Evolutionary conservation across 352 stramenopile genomes (phyloP), one percentile per base, ranked within the genome.

Genomic region (Thalassiosira sp.): DNA sequence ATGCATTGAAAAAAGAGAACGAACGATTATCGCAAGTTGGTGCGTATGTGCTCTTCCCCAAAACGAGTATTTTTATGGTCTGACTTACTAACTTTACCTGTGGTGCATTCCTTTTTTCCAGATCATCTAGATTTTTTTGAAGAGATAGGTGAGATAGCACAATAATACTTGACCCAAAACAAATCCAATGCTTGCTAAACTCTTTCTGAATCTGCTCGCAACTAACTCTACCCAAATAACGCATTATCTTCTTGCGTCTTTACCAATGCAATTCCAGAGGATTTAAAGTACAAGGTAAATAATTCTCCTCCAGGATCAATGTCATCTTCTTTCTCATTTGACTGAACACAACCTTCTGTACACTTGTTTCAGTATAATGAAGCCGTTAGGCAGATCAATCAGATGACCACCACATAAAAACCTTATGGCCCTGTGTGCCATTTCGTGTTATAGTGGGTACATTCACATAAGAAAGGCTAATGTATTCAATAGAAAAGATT

Each of bases 111-210:
- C 15, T 16, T 57, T 2, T 58, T 18, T 40, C 18, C 27, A 70
- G 70, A 79, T 62, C 62, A 73, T 45, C 62, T 84, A 27, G 60
- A 77, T 45, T 78, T 84, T 16, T 80, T 84, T 62, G 76, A 84
- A 40, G 70, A 80, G 52, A 73, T 84, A 31, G 70, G 72, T 62
- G 33, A 53, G 48, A 43, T 25, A 15, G 13, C 18, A 27, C 24
- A 18, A 42, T 24, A 24, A 20, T 2, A n/a, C 22, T 33, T 13
- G 22, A 24, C n/a, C n/a, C n/a, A n/a, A n/a, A n/a, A n/a, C n/a
- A n/a, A n/a, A n/a, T n/a, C n/a, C n/a, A n/a, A n/a, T n/a, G n/a
- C n/a, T n/a, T n/a, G n/a, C n/a, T n/a, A n/a, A n/a, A n/a, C n/a
- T n/a, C n/a, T n/a, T n/a, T n/a, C n/a, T n/a, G n/a, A n/a, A n/a